Evolutionary conservation across 1,139 yeast genomes (phyloP).

Genomic region (Saccharomyces hybrid): DNA sequence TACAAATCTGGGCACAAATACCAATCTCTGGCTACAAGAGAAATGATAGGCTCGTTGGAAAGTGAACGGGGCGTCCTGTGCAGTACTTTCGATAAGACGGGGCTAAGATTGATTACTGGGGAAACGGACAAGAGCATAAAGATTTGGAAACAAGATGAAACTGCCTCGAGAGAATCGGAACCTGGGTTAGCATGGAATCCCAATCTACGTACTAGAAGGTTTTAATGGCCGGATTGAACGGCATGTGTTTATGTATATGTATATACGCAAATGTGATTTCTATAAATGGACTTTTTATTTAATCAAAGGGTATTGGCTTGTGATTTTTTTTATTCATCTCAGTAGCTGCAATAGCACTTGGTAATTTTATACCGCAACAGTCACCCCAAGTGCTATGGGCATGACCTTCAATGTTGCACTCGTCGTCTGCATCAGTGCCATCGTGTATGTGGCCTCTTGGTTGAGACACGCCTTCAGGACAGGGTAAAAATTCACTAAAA

Average conservation of each 20-base stretch:
- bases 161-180: constrained; percentile 40
- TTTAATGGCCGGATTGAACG: constrained; percentile 9
- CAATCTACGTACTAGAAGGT: constrained; percentile 23
- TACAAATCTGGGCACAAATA: constrained; percentile 61
- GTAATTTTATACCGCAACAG: constrained; percentile 94
- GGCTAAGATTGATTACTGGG: constrained; percentile 74
- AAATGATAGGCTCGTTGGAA: constrained; percentile 63
- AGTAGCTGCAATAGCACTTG: constrained; percentile 90
- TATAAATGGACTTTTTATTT: constrained; percentile 9
- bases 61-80: constrained; percentile 65
- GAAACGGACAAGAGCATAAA: constrained; percentile 87
- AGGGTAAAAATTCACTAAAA: constrained; percentile 61
- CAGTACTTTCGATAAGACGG: constrained; percentile 71
- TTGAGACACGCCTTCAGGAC: constrained; percentile 61
- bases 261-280: not conserved
- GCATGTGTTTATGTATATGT: not conserved
- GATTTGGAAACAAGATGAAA: constrained; percentile 61
- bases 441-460: constrained; percentile 30
- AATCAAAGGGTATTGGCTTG: constrained; percentile 71
- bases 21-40: constrained; percentile 47
- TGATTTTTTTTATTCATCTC: constrained; percentile 39
- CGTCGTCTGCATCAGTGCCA: constrained; percentile 32
- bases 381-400: constrained; percentile 78
- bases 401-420: constrained; percentile 37
- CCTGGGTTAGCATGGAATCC: constrained; percentile 47